Percentiles rank a stretch among this genome's conserved stretches.
These are phyloP conservation scores for Aureobasidium sp. DNA, from an alignment of 2,329 filamentous ascomycete genomes.

Conservation along the genomic window DNA sequence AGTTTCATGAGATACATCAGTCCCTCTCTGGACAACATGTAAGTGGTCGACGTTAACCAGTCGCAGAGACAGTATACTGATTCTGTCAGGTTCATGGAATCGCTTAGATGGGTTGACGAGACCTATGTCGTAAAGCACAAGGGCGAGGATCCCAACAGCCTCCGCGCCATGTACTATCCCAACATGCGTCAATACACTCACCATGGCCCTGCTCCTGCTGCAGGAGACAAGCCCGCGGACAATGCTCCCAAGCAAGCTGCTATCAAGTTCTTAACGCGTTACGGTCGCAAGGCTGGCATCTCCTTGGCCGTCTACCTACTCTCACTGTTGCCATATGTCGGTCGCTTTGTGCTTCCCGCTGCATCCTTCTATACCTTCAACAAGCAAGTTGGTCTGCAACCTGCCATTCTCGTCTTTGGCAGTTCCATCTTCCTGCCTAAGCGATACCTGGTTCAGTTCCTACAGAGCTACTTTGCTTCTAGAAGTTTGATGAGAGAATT, in stretches of 20 bases:
- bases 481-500: constrained; percentile 85
- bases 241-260: constrained; percentile 46
- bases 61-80: neutral
- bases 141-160: constrained; percentile 57
- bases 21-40: constrained; percentile 85
- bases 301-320: constrained; percentile 68
- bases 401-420: constrained; percentile 75
- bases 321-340: constrained; percentile 72
- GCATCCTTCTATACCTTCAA: constrained; percentile 94
- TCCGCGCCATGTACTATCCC: constrained; percentile 76
- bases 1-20: constrained; percentile 83
- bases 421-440: constrained; percentile 70
- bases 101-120: constrained; percentile 80
- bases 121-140: constrained; percentile 88
- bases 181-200: constrained; percentile 58
- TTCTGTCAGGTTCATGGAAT: constrained; percentile 76
- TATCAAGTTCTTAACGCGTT: constrained; percentile 59
- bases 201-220: constrained; percentile 31
- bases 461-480: constrained; percentile 90
- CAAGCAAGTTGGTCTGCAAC: constrained; percentile 69
- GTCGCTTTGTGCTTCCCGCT: constrained; percentile 76
- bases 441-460: constrained; percentile 70
- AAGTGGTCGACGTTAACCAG: constrained; percentile 22
- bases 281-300: constrained; percentile 63
- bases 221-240: constrained; percentile 33